Evolutionary conservation across 495 filamentous ascomycete genomes (phyloP).

Genomic region (Aspergillus bertholletiae): DNA sequence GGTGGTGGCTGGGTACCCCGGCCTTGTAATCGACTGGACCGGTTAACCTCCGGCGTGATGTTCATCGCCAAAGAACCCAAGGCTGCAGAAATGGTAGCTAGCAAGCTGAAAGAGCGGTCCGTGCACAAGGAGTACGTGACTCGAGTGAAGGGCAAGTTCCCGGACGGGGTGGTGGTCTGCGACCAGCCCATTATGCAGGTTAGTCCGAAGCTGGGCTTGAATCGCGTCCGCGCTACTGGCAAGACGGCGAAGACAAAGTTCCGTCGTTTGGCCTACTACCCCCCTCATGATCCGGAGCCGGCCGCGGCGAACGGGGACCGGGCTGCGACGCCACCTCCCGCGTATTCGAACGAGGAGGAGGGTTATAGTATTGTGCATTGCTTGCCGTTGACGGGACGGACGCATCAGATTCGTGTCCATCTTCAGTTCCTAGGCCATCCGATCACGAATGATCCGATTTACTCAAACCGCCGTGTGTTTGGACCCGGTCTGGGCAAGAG

Average conservation of each 20-base stretch:
- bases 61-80: slow-evolving; percentile 84
- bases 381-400: slow-evolving; percentile 86
- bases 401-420: slow-evolving; percentile 93
- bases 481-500: slow-evolving; percentile 71
- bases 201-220: slow-evolving; percentile 91
- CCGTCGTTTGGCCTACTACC: slow-evolving; percentile 83
- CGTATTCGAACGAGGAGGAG: slow-evolving; percentile 34
- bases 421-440: slow-evolving; percentile 92
- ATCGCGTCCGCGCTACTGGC: slow-evolving; percentile 86
- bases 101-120: slow-evolving; percentile 67
- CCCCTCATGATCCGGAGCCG: slow-evolving; percentile 29
- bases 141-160: slow-evolving; percentile 86
- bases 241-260: slow-evolving; percentile 89
- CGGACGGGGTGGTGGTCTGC: slow-evolving; percentile 74
- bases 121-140: slow-evolving; percentile 95
- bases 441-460: slow-evolving; percentile 96
- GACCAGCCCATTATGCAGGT: slow-evolving; percentile 92
- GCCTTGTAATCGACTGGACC: slow-evolving; percentile 90
- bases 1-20: slow-evolving; percentile 66
- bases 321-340: slow-evolving; percentile 28
- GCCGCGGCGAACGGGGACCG: slow-evolving; percentile 32
- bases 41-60: slow-evolving; percentile 94
- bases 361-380: slow-evolving; percentile 96
- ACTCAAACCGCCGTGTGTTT: slow-evolving; percentile 90
- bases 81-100: slow-evolving; percentile 71